Base-by-base conservation (phyloP, 306 rosid species). In the Castanea mollissima region DNA sequence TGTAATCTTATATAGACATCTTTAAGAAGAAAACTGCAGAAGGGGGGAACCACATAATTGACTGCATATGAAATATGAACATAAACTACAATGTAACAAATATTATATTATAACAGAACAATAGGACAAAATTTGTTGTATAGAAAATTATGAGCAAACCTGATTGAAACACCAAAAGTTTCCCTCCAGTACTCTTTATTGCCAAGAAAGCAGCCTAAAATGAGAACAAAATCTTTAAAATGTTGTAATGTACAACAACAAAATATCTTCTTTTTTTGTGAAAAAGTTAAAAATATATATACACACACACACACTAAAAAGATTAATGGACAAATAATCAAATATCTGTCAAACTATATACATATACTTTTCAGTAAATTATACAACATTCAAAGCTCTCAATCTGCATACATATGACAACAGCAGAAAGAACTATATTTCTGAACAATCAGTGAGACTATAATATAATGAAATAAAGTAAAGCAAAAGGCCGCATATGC, bases 121-220 rank as follows among this genome's bases (percentile, higher is more conserved):
- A 72, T 3, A 72, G 25, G 23, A 60, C 51, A 65, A 76, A 34
- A 15, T 32, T 14, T 38, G 52, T 76, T 68, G 67, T 64, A 44
- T 65, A 75, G 38, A 59, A 74, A 65, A 54, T 34, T 63, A 70
- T 78, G 75, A 86, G 68, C 96, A 84, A 88, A 88, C 99, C 99
- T 88, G 99, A 95, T 86, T 93, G 99, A 87, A 95, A 95, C 69
- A 89, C 96, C 98, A 95, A 41, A 63, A 95, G 86, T 78, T 95
- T 95, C 73, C 98, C 99, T 86, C 99, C 98, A 6, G 88, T 90
- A 75, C 88, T 86, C 91, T 93, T 95, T 92, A 91, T 95, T 69
- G 99, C 98, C 85, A 95, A 85, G 77, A 95, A 93, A 83, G 99
- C 97, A 54, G 98, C 98, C 99, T 95, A 41, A 2, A 79, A 69